A percentile compares a stretch with the other conserved stretches of the same genome.
Conservation (phyloP, 495 filamentous ascomycete species). For the Aspergillus saccharolyticus region DNA sequence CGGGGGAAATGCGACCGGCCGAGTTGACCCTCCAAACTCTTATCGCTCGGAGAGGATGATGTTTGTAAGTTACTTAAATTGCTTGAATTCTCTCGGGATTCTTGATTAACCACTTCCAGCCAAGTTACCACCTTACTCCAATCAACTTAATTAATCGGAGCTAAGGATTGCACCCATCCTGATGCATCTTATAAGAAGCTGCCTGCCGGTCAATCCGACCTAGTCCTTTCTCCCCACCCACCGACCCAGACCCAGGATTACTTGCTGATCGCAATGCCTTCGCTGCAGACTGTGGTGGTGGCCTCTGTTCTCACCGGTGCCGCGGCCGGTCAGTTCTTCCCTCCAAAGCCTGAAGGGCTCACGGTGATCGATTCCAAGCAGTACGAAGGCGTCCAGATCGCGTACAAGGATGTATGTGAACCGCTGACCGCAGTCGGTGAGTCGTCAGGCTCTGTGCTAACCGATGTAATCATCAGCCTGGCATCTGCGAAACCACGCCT, state of each 20-base stretch:
- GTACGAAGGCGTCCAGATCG: constrained; percentile 54
- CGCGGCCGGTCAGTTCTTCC: constrained; percentile 47
- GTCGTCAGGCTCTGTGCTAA: constrained; percentile 7
- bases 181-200: not conserved
- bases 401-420: constrained; percentile 54
- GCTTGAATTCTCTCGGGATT: no score
- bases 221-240: not conserved
- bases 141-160: not conserved
- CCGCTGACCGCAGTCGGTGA: no score
- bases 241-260: no score
- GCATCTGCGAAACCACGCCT: constrained; percentile 48
- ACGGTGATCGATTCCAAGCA: constrained; percentile 54
- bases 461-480: constrained; percentile 33
- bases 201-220: not conserved
- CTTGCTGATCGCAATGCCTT: constrained; percentile 9
- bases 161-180: not conserved
- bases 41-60: no score
- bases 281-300: constrained; percentile 6
- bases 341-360: constrained; percentile 47
- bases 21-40: no score
- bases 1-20: no score
- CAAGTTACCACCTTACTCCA: no score
- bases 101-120: no score
- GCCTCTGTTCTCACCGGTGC: constrained; percentile 17
- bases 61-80: no score